Evolutionary conservation across 192 early-diverging fungal species (phyloP).

Genomic region (Chytriomyces confervae): DNA sequence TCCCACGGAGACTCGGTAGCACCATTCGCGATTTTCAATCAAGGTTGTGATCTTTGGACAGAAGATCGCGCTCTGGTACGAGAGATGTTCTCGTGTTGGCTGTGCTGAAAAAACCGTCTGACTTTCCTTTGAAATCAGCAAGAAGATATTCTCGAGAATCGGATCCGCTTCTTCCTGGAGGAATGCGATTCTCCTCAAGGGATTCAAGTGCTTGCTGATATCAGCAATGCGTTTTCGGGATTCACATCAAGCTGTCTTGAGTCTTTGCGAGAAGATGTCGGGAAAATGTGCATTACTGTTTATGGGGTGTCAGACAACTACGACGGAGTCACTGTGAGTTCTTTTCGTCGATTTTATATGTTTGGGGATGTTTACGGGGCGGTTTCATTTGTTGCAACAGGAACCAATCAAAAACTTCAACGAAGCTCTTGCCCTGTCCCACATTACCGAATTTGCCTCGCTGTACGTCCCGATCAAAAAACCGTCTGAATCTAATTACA

Average conservation of each 20-base stretch:
- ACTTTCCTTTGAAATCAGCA: slow-evolving; percentile 29
- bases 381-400: slow-evolving; percentile 15
- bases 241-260: slow-evolving; percentile 41
- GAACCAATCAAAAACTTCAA: slow-evolving; percentile 39
- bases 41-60: slow-evolving; percentile 51
- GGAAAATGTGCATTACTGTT: slow-evolving; percentile 46
- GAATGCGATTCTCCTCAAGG: slow-evolving; percentile 54
- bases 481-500: slow-evolving; percentile 4
- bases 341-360: background rate
- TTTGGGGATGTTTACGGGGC: background rate
- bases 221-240: slow-evolving; percentile 51
- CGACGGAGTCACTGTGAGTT: slow-evolving; percentile 22
- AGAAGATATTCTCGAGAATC: slow-evolving; percentile 50
- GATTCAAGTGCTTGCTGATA: slow-evolving; percentile 53
- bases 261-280: slow-evolving; percentile 46
- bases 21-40: slow-evolving; percentile 61
- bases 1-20: slow-evolving; percentile 62
- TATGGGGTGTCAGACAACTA: slow-evolving; percentile 46
- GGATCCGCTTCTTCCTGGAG: slow-evolving; percentile 54
- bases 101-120: background rate
- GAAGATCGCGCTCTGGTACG: slow-evolving; percentile 20
- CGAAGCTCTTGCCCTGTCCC: slow-evolving; percentile 35
- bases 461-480: slow-evolving; percentile 44
- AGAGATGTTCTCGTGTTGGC: background rate
- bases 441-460: slow-evolving; percentile 28